Conservation (phyloP, 164 flowering plant species). For the Akebia trifoliata region DNA sequence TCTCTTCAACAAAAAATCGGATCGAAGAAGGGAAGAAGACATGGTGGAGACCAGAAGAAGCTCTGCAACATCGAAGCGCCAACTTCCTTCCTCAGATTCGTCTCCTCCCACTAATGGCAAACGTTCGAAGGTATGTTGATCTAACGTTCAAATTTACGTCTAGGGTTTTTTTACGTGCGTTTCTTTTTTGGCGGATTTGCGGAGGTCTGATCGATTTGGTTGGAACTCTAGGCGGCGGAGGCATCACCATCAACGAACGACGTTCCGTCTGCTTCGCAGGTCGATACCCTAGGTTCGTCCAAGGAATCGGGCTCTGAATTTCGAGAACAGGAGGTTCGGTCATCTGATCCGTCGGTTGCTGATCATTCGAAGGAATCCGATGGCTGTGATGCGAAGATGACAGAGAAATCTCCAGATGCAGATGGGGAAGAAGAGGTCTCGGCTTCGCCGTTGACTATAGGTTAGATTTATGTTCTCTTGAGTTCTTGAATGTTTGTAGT, state of each 20-base stretch:
- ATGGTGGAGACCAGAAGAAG: slow-evolving; percentile 86
- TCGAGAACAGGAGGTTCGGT: slow-evolving; percentile 13
- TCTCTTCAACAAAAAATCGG: slow-evolving; percentile 15
- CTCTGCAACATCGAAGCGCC: slow-evolving; percentile 68
- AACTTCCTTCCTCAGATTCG: slow-evolving; percentile 16
- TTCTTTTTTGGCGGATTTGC: slow-evolving; percentile 9
- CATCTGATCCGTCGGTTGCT: slow-evolving; percentile 37
- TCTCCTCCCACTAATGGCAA: slow-evolving; percentile 31
- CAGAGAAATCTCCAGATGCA: slow-evolving; percentile 31
- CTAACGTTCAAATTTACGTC: no score
- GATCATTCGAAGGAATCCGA: slow-evolving; percentile 28
- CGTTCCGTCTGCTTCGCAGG: slow-evolving; percentile 14
- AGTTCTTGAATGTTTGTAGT: slow-evolving; percentile 11
- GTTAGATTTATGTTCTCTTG: slow-evolving; percentile 18
- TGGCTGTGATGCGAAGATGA: slow-evolving; percentile 15
- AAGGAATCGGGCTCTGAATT: slow-evolving; percentile 11
- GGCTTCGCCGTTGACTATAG: slow-evolving; percentile 24
- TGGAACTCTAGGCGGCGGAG: slow-evolving; percentile 28
- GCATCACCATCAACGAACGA: slow-evolving; percentile 42
- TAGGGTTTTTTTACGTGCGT: neutral
- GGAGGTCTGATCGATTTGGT: no score
- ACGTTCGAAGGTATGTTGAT: slow-evolving; percentile 75
- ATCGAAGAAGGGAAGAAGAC: slow-evolving; percentile 15
- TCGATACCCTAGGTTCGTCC: neutral
- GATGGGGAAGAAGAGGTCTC: slow-evolving; percentile 26